Evolutionary conservation across 495 filamentous ascomycete species (phyloP), one percentile per base, ranked within the genome.

Genomic region (Penicillium goetzii): DNA sequence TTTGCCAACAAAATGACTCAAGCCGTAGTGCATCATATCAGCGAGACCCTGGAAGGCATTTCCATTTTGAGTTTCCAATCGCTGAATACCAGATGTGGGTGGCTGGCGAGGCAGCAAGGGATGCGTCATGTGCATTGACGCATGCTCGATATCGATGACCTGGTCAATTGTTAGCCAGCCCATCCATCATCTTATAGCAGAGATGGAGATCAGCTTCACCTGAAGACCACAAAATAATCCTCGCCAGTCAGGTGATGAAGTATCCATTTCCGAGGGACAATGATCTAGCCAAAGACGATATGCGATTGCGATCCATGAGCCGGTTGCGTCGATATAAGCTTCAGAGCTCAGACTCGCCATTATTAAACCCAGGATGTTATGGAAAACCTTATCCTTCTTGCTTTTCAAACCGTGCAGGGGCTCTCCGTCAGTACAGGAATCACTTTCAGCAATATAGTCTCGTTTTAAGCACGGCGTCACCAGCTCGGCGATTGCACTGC

Each of bases 91-190:
- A 34, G 64, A 66, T 23, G 65, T 63, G 7, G 73, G 74, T 19
- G 76, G 72, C 33, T 79, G 68, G 36, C 66, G 68, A 8, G 77
- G 77, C 6, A 80, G 54, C 28, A 80, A 63, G 25, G 77, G 77
- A 28, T 75, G 73, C 1, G 73, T 77, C 74, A 80, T 74, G 30
- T 80, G 76, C 65, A 80, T 76, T 12, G 77, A 80, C 4, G 76
- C 77, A 62, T 80, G 77, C 61, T 80, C 77, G 17, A 80, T 72
- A 41, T 80, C 77, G 43, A 77, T 77, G n/a, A 80, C 72, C 76
- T 79, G 23, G 19, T 23, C 4, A 9, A 32, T 2, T 14, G 21
- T 65, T n/a, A 63, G 33, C n/a, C 10, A 23, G 41, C n/a, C 15
- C 12, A 57, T 30, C 11, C 23, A n/a, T n/a, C n/a, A n/a, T n/a